Conservation (phyloP, 768 basidiomycete genomes). For the Auricularia sp. region DNA sequence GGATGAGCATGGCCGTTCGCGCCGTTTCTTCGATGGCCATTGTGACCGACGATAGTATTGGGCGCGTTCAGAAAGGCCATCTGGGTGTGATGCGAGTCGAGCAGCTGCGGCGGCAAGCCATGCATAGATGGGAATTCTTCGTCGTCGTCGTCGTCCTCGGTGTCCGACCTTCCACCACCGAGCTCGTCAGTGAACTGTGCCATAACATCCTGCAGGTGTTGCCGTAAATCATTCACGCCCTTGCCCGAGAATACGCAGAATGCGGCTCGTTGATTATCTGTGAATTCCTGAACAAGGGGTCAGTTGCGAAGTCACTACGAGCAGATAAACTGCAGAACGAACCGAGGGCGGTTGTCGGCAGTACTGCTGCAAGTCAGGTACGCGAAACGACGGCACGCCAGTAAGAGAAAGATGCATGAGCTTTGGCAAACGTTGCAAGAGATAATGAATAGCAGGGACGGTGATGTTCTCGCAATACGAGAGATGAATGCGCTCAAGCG, state of each 20-base stretch:
- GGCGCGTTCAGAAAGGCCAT: neutral
- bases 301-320: conserved; percentile 15
- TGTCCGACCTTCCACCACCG: neutral
- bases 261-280: conserved; percentile 72
- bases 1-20: too few relatives aligned
- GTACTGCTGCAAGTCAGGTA: conserved; percentile 76
- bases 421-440: conserved; percentile 80
- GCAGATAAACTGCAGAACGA: conserved; percentile 7
- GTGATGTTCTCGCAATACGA: conserved; percentile 96
- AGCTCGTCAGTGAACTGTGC: neutral
- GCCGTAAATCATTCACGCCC: conserved; percentile 74
- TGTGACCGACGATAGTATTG: neutral
- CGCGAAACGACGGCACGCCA: conserved; percentile 88
- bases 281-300: conserved; percentile 62
- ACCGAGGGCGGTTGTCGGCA: conserved; percentile 68
- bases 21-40: too few relatives aligned
- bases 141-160: neutral
- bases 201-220: conserved; percentile 38
- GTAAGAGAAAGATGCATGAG: conserved; percentile 93
- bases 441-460: conserved; percentile 81
- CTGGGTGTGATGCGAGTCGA: neutral
- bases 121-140: neutral
- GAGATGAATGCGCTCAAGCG: conserved; percentile 90
- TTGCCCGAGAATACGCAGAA: conserved; percentile 97
- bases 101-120: neutral